Base-by-base conservation (phyloP, 2,329 filamentous ascomycete genomes). In the Aspergillus sp. region DNA sequence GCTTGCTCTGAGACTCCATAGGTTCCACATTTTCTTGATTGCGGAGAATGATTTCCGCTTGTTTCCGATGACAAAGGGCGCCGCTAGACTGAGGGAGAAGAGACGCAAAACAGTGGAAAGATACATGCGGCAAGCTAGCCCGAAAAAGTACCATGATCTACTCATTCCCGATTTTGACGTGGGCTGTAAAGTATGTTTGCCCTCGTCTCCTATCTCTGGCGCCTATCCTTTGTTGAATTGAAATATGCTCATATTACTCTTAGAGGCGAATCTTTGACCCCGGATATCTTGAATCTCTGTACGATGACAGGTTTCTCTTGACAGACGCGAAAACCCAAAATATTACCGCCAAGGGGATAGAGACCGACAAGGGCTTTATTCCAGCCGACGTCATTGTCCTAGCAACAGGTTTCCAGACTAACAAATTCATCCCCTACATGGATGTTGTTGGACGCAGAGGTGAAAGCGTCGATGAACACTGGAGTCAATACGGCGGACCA, bases 291-390 rank as follows among this genome's bases (percentile, higher is more conserved):
- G 11, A 52, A 5, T 50, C 30, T 17, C 35, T 56, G 4, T 45
- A 56, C 24, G 49, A 44, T 16, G 53, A 51, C 26, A 51, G 44
- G 38, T 4, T 83, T 10, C 70, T 77, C 20, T 66, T 84, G 26
- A 81, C 80, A 0, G 76, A 80, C 2, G 74, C 79, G 13, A 72
- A 74, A 2, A 66, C 79, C 69, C 2, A 71, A 77, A 20, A 73
- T 86, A 11, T 70, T 73, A n/a, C n/a, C 3, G 67, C 78, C 20
- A 65, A 68, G n/a, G 75, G 76, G 3, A 43, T 66, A 8, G n/a
- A 58, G 14, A 62, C 58, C 1, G 44, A 43, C 16, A 49, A 61
- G 2, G 63, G 62, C 2, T 48, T 65, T 17, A 53, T 65, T 8
- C 49, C 51, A 3, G 64, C 64, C 1, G 62, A 65, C 22, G 56